Evolutionary conservation across 1,284 basidiomycete genomes (phyloP), one percentile per base, ranked within the genome.

Genomic region (Sanghuangporus sanghuang): DNA sequence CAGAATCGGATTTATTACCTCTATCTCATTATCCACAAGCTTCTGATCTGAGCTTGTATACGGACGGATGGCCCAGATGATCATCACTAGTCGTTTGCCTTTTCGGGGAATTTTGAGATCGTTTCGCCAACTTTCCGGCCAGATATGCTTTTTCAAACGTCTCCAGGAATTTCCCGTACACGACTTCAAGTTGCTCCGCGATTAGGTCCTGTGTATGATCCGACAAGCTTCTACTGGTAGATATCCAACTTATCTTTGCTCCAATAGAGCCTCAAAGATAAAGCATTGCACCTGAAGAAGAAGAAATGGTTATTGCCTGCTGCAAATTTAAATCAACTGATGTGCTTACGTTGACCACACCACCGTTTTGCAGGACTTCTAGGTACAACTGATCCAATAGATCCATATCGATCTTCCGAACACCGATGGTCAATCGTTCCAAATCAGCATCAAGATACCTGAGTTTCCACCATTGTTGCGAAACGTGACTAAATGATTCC

Each of bases 261-360:
- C 82, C 89, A 65, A 92, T 82, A 53, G 85, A 73, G 12, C 80
- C 70, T 89, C 89, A 92, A 60, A 78, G 66, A 32, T 89, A 86
- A 49, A 80, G 62, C 75, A 71, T 18, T 75, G 74, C 14, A 86
- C 81, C 86, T 88, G 59, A 6, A 32, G 53, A 23, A 32, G 53
- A 23, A 27, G 16, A 23, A 55, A 52, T 23, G 40, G 39, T 32
- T 27, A 35, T 6, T 32, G 63, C 35, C 5, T 44, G 42, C 42
- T 14, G 42, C 42, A 14, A 3, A n/a, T 3, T 44, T 6, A 52
- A 62, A 44, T 56, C 60, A 62, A 27, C 39, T 36, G 23, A 12
- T 9, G 12, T 3, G 74, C 79, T 69, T 69, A 87, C 88, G 58
- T 76, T 77, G 6, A 63, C 57, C 56, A 69, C 69, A 40, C 87